phyloP scores from a whole-genome alignment of 305 asterid genomes.

The Fraxinus sp. region DNA sequence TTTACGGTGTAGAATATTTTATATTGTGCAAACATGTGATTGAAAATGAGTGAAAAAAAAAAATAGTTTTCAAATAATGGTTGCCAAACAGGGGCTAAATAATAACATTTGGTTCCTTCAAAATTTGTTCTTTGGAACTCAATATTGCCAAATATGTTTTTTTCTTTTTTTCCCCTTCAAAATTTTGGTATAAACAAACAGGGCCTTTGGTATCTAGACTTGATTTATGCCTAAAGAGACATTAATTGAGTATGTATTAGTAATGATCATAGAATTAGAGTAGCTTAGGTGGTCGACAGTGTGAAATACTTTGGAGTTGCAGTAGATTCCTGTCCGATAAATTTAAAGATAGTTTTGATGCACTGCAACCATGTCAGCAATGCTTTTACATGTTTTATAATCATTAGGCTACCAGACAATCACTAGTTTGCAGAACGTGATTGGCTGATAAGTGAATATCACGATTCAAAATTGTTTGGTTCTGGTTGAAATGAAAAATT shows the following conservation, averaged over 20 bases:
- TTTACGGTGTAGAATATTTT: no score
- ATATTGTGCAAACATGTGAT: no score
- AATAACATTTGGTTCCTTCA: neutral
- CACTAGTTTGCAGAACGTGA: slow-evolving; percentile 3
- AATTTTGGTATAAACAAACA: neutral
- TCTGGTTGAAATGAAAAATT: neutral
- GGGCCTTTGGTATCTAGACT: neutral
- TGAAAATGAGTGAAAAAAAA: no score
- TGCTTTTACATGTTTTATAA: neutral
- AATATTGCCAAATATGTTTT: neutral
- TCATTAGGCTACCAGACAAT: neutral
- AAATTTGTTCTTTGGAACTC: neutral
- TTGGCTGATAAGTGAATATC: slow-evolving; percentile 1
- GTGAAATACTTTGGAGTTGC: neutral
- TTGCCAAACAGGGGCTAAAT: neutral
- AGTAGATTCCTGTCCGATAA: neutral
- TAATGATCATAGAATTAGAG: neutral
- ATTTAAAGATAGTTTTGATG: neutral
- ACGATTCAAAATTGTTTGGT: neutral
- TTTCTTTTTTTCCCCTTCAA: neutral
- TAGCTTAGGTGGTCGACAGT: neutral
- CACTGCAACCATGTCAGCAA: neutral
- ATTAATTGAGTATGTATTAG: neutral
- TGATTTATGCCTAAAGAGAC: neutral
- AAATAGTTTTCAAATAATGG: no score